These are phyloP conservation scores for Parasitella parasitica DNA, from an alignment of 371 early-diverging fungal species.

Conservation along the genomic window DNA sequence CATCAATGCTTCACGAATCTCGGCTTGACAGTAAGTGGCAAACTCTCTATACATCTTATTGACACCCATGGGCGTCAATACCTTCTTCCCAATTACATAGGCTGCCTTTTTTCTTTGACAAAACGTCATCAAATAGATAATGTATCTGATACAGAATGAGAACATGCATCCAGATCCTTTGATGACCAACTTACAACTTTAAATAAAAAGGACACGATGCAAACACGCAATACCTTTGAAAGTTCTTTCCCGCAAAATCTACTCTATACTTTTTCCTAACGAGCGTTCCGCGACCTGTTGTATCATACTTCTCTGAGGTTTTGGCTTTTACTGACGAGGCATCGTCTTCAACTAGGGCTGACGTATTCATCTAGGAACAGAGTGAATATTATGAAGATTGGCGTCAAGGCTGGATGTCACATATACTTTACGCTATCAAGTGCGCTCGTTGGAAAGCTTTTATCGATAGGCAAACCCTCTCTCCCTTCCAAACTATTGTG, in stretches of 20 bases:
- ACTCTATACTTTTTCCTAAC: constrained; percentile 35
- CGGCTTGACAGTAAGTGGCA: constrained; percentile 51
- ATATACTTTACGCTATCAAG: constrained; percentile 17
- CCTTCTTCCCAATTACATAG: constrained; percentile 45
- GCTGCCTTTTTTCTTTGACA: constrained; percentile 48
- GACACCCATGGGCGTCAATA: constrained; percentile 59
- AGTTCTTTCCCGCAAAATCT: constrained; percentile 45
- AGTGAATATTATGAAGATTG: background rate
- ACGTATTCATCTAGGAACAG: background rate
- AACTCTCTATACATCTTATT: constrained; percentile 61
- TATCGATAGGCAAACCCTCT: constrained; percentile 32
- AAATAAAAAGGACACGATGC: constrained; percentile 29
- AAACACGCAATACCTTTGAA: constrained; percentile 45
- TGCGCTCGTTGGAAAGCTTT: constrained; percentile 30
- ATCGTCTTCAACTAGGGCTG: background rate
- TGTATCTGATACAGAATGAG: constrained; percentile 5
- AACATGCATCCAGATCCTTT: too few relatives aligned
- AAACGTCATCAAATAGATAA: constrained; percentile 27
- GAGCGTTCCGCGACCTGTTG: constrained; percentile 8
- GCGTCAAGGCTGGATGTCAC: background rate
- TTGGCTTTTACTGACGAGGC: background rate
- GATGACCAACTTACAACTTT: constrained; percentile 31
- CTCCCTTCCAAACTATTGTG: constrained; percentile 18
- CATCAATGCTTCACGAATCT: constrained; percentile 51
- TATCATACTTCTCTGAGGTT: background rate